Evolutionary conservation across 805 yeast species (phyloP).

Genomic region (Pichia phayaonensis): DNA sequence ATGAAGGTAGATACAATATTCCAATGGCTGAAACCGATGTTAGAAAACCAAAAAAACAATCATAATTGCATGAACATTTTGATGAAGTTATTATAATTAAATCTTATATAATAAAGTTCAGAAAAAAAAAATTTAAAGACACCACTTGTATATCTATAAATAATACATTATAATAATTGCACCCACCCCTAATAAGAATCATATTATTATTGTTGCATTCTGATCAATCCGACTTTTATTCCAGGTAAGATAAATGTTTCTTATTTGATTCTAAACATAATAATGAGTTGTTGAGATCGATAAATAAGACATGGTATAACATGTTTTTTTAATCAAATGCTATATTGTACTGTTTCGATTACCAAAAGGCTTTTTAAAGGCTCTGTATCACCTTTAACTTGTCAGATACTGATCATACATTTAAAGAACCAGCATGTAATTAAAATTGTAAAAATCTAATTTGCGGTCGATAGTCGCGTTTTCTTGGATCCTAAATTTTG

Average conservation of each 20-base stretch:
- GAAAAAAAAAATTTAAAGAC: neutral
- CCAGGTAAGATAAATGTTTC: neutral
- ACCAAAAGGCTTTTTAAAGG: conserved; percentile 3
- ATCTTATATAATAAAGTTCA: neutral
- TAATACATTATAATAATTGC: neutral
- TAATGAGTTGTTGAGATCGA: neutral
- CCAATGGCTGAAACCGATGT: conserved; percentile 24
- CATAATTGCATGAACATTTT: neutral
- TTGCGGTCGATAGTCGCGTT: neutral
- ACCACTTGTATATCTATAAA: neutral
- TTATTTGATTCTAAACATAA: neutral
- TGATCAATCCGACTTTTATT: neutral
- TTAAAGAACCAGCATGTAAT: too few relatives aligned
- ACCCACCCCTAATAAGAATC: neutral
- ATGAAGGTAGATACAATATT: conserved; percentile 23
- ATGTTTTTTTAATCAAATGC: neutral
- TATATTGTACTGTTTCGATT: neutral
- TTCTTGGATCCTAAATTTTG: neutral
- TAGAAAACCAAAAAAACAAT: conserved; percentile 18
- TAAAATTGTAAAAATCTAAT: neutral
- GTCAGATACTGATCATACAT: conserved; percentile 16
- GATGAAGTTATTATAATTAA: neutral
- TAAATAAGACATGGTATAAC: neutral
- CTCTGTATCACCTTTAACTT: neutral
- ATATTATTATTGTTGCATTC: neutral